Base-by-base conservation (phyloP, 345 rosid species). In the Rhodomyrtus tomentosa region DNA sequence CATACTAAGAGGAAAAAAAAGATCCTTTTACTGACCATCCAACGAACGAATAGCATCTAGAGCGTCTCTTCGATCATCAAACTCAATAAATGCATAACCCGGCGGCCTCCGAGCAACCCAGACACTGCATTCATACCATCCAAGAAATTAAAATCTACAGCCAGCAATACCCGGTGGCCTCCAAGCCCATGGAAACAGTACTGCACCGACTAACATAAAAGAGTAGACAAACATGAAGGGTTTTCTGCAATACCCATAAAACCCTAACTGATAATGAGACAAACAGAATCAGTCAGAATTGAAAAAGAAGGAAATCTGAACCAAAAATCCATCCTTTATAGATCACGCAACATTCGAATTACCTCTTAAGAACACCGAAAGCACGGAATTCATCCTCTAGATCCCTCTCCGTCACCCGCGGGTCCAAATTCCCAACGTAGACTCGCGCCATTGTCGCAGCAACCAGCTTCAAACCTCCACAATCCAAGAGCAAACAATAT, bases 21-120 rank as follows among this genome's bases (percentile, higher is more conserved):
- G 42, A 85, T 53, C 32, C 27, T 56, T 6, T 56, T 58, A 91
- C 90, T 86, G 15, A 94, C 98, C 95, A 88, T 94, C 95, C 90
- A 94, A 62, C 4, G 89, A 92, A 55, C 93, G 93, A 48, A 94
- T 92, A 24, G 98, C 98, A 89, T 94, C 98, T 18, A 90, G 51
- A 74, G 98, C 98, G 90, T 94, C 98, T 83, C 96, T 90, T 42
- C 91, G 94, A 82, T 94, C 98, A 56, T 92, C 98, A 81, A 95
- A 94, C 89, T 95, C 98, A 58, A 95, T 85, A 86, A 94, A 95
- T 25, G 98, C 98, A 88, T 95, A 95, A 25, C 98, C 98, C 0
- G 96, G 98, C 5, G 98, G 98, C 91, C 98, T 94, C 84, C 98
- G 90, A 83, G 98, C 98, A 85, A 95, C 98, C 98, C 98, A 95